phyloP scores from a whole-genome alignment of 768 basidiomycete species.

The Suillus decipiens region DNA sequence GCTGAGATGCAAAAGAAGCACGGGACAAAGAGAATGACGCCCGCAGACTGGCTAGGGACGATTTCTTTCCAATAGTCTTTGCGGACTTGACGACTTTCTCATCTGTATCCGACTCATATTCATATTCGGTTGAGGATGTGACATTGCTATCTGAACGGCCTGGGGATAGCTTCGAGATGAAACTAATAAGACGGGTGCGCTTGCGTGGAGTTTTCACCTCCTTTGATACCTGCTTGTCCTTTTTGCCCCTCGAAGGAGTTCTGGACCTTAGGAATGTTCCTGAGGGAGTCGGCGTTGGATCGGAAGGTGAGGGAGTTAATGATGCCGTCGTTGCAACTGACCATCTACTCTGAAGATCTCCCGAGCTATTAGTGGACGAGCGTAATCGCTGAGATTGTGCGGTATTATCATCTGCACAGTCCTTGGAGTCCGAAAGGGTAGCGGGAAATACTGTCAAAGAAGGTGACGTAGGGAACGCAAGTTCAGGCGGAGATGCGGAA shows the following conservation, averaged over 20 bases:
- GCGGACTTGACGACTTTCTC: conserved; percentile 17
- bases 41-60: conserved; percentile 32
- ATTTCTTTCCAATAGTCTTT: conserved; percentile 30
- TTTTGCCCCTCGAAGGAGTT: conserved; percentile 21
- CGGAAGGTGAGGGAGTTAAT: conserved; percentile 19
- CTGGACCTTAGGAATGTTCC: conserved; percentile 14
- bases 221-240: conserved; percentile 15
- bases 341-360: conserved; percentile 21
- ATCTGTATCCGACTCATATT: conserved; percentile 28
- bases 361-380: conserved; percentile 5
- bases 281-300: conserved; percentile 14
- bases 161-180: conserved; percentile 33
- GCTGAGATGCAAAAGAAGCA: conserved; percentile 30
- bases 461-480: conserved; percentile 6
- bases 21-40: conserved; percentile 33
- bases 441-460: conserved; percentile 13
- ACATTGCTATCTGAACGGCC: conserved; percentile 26
- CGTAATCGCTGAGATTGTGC: conserved; percentile 12
- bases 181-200: conserved; percentile 33
- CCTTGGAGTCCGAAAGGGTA: conserved; percentile 5
- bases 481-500: neutral
- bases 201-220: conserved; percentile 29
- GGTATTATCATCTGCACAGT: neutral
- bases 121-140: conserved; percentile 19
- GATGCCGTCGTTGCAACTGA: conserved; percentile 35